Evolutionary conservation across 768 basidiomycete species (phyloP), one percentile per base, ranked within the genome.

Genomic region (Mycena vulgaris): DNA sequence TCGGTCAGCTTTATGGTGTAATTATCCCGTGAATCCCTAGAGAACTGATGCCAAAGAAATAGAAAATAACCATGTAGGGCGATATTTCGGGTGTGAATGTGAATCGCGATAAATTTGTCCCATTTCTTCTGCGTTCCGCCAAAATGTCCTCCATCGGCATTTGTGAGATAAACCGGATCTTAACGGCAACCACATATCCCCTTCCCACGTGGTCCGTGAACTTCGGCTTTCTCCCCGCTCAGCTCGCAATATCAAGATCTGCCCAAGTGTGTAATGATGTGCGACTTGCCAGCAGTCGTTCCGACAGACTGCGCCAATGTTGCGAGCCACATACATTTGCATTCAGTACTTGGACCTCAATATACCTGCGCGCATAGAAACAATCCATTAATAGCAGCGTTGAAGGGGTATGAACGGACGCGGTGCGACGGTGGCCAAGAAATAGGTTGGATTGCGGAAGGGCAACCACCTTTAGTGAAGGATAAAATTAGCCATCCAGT

Each of bases 141-240:
- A 42, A 16, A 42, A 16, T 16, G 9, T 4, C 19, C 40, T 16
- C 40, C 40, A 8, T 21, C 42, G 42, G 42, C 7, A 4, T 3
- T 21, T 5, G 21, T n/a, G 4, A n/a, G 42, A 45, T 4, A 48
- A 5, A 27, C 47, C 23, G 47, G 35, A 37, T n/a, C n/a, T 21
- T 45, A 45, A 45, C 42, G 42, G 9, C 47, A 17, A 3, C 61
- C 35, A 59, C 35, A 64, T 52, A 63, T 57, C 45, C 19, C 16
- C 37, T 57, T 66, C 63, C 52, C 69, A 70, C 69, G 56, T 37
- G 13, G 25, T 58, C 62, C 68, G 62, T 42, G 62, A 30, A n/a
- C 28, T 39, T 55, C 63, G 62, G 68, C 33, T 47, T 25, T 58
- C 47, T 19, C 27, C 63, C 61, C 68, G 61, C 23, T 48, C 59